Evolutionary conservation across 371 early-diverging fungal species (phyloP).

Genomic region (Saksenaea oblongispora): DNA sequence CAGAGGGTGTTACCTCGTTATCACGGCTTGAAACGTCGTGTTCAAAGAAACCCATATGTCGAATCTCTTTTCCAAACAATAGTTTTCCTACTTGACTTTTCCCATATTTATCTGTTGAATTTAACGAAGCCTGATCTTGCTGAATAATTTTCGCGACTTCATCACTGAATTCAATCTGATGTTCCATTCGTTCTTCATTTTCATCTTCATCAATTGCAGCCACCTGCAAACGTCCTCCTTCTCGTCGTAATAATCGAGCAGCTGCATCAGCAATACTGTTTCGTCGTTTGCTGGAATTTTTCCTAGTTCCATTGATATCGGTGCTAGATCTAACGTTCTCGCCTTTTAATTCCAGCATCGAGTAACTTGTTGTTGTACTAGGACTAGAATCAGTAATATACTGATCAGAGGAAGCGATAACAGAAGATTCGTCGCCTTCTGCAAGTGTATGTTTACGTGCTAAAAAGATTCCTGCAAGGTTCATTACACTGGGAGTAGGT

Average conservation of each 20-base stretch:
- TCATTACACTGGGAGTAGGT: constrained; percentile 29
- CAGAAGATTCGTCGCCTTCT: not conserved
- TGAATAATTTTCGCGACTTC: constrained; percentile 17
- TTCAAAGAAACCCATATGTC: constrained; percentile 26
- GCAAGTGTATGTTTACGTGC: not conserved
- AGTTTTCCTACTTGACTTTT: constrained; percentile 5
- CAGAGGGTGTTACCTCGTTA: not conserved
- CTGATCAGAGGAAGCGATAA: not conserved
- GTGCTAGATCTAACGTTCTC: not conserved
- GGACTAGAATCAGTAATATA: constrained; percentile 6
- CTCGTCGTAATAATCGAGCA: constrained; percentile 19
- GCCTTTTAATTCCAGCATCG: constrained; percentile 19
- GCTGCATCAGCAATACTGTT: constrained; percentile 28
- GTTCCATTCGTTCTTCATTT: not conserved
- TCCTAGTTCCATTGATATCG: not conserved
- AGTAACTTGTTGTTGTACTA: constrained; percentile 21
- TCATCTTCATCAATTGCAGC: constrained; percentile 12
- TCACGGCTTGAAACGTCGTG: constrained; percentile 10
- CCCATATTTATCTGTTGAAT: not conserved
- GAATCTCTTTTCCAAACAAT: constrained; percentile 13
- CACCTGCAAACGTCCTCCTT: constrained; percentile 6
- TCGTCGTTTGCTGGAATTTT: constrained; percentile 11
- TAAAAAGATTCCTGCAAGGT: constrained; percentile 20
- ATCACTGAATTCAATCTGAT: constrained; percentile 12
- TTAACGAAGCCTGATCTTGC: not conserved